These are phyloP conservation scores for Achlya hypogyna DNA, from an alignment of 352 stramenopile species.

Conservation along the genomic window DNA sequence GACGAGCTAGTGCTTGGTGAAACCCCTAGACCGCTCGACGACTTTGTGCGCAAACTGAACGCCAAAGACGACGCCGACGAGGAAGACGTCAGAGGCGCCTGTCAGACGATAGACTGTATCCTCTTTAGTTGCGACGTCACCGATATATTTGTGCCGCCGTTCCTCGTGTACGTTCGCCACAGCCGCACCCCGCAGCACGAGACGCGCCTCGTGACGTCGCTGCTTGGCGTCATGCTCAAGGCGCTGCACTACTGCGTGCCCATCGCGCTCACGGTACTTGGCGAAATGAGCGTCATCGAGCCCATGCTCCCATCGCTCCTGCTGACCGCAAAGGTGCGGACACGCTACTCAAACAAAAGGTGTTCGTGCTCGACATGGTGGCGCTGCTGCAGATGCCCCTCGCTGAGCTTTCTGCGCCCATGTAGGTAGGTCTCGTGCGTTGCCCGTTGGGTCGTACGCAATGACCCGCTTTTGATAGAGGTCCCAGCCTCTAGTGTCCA, in stretches of 20 bases:
- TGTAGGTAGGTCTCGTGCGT: constrained; percentile 27
- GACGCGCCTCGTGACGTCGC: constrained; percentile 35
- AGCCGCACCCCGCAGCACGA: constrained; percentile 41
- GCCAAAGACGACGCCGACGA: constrained; percentile 45
- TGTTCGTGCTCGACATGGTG: constrained; percentile 88
- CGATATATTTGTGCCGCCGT: constrained; percentile 62
- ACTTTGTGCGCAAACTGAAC: constrained; percentile 68
- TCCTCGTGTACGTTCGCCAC: constrained; percentile 52
- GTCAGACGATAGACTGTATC: constrained; percentile 63
- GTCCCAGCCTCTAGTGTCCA: no score
- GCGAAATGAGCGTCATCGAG: constrained; percentile 79
- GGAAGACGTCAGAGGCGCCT: constrained; percentile 59
- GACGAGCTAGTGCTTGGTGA: no score
- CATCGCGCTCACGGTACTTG: constrained; percentile 80
- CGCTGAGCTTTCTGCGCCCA: constrained; percentile 61
- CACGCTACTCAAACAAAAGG: constrained; percentile 83
- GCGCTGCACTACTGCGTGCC: constrained; percentile 91
- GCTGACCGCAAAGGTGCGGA: constrained; percentile 67
- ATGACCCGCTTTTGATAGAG: no score
- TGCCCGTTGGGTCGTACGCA: no score
- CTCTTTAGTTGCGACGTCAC: constrained; percentile 76
- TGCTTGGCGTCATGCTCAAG: constrained; percentile 87
- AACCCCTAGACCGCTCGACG: no score
- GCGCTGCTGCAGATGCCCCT: constrained; percentile 84
- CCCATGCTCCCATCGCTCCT: constrained; percentile 89